Conservation (phyloP, 2,329 filamentous ascomycete genomes). For the Alternaria sp. region DNA sequence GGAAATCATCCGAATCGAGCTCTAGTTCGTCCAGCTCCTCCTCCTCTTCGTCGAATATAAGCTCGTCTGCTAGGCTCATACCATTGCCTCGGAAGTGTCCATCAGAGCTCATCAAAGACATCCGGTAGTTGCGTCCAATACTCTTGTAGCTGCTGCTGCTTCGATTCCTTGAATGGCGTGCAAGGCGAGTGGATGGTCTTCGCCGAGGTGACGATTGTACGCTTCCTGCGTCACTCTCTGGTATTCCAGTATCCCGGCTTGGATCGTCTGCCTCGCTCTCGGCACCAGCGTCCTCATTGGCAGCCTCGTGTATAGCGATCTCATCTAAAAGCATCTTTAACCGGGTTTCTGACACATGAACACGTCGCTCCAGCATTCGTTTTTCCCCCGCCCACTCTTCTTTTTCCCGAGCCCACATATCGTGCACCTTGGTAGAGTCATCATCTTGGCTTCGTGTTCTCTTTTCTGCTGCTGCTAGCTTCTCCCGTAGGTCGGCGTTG, state of each 20-base stretch:
- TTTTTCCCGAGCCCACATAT: constrained; percentile 84
- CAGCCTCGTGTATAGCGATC: constrained; percentile 74
- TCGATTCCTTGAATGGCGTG: constrained; percentile 66
- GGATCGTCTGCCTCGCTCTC: constrained; percentile 70
- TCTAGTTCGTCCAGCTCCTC: constrained; percentile 60
- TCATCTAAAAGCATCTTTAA: constrained; percentile 87
- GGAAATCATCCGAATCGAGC: constrained; percentile 72
- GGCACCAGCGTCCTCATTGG: constrained; percentile 45
- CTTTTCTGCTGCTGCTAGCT: constrained; percentile 80
- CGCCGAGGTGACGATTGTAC: constrained; percentile 68
- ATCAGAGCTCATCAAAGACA: constrained; percentile 70
- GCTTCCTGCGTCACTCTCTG: constrained; percentile 74
- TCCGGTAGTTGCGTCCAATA: constrained; percentile 69
- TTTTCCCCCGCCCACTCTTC: constrained; percentile 85
- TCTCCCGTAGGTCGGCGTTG: constrained; percentile 75
- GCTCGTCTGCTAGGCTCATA: constrained; percentile 86
- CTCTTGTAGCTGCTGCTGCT: constrained; percentile 62
- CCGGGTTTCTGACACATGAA: constrained; percentile 89
- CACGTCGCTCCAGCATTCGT: constrained; percentile 80
- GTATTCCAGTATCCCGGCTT: constrained; percentile 65
- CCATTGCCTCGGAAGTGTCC: constrained; percentile 68
- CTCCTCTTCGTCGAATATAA: constrained; percentile 86
- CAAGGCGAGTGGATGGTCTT: constrained; percentile 56
- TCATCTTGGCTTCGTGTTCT: constrained; percentile 83
- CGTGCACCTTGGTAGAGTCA: constrained; percentile 78